Conservation (phyloP, 2,329 filamentous ascomycete genomes). For the Trichoderma sp. region DNA sequence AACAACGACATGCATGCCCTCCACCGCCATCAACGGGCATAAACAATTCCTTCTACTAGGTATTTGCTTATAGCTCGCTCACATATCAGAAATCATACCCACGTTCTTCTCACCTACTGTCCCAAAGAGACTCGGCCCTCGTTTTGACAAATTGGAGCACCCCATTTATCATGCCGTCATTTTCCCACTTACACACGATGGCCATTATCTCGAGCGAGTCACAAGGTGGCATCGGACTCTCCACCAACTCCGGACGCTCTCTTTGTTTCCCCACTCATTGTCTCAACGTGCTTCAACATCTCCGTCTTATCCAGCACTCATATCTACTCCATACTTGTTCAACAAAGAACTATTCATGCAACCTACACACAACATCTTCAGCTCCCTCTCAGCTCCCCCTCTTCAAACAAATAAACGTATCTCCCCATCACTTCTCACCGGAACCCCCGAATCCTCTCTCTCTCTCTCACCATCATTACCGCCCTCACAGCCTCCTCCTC, state of each 20-base stretch:
- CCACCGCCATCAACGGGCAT: background rate
- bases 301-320: background rate
- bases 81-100: background rate
- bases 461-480: background rate
- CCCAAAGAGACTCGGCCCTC: background rate
- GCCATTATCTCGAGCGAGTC: background rate
- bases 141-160: background rate
- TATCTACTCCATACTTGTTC: background rate
- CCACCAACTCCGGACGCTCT: background rate
- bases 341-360: background rate
- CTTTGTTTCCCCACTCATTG: background rate
- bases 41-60: background rate
- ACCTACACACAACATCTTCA: background rate
- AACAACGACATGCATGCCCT: background rate
- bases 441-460: background rate
- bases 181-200: background rate
- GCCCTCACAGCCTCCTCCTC: background rate
- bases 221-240: slow-evolving; percentile 6
- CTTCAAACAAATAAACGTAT: background rate
- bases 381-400: background rate
- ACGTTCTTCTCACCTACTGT: background rate
- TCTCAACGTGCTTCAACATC: background rate
- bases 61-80: background rate
- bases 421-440: background rate
- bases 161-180: background rate